Evolutionary conservation across 1,139 yeast species (phyloP).

Genomic region (Eremothecium sinecaudum): DNA sequence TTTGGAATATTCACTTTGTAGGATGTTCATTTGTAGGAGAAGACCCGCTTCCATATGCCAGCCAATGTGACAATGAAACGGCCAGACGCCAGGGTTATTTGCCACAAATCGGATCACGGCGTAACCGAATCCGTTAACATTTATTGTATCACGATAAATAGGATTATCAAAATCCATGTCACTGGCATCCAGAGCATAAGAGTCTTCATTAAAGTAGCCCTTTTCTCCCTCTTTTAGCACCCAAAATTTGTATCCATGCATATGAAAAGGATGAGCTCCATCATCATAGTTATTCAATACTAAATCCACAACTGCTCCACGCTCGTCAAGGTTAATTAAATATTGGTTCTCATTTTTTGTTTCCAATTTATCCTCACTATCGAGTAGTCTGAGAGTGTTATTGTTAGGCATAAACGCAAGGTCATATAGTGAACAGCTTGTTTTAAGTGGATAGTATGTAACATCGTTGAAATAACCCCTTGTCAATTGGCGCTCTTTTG

Average conservation of each 20-base stretch:
- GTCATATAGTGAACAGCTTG: slow-evolving; percentile 35
- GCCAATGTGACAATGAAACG: slow-evolving; percentile 69
- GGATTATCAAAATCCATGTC: slow-evolving; percentile 45
- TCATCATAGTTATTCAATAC: slow-evolving; percentile 65
- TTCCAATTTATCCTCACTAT: slow-evolving; percentile 10
- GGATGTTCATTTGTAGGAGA: slow-evolving; percentile 19
- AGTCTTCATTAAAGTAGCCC: slow-evolving; percentile 36
- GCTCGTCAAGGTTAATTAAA: slow-evolving; percentile 42
- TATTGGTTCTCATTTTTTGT: slow-evolving; percentile 42
- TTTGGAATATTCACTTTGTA: slow-evolving; percentile 17
- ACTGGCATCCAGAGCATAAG: slow-evolving; percentile 35
- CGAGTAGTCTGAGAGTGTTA: slow-evolving; percentile 27
- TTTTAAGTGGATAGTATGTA: slow-evolving; percentile 37
- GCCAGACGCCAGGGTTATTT: slow-evolving; percentile 72
- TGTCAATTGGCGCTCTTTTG: slow-evolving; percentile 39
- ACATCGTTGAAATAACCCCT: slow-evolving; percentile 45
- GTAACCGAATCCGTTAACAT: slow-evolving; percentile 51
- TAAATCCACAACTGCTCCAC: slow-evolving; percentile 54
- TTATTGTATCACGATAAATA: slow-evolving; percentile 51
- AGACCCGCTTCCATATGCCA: slow-evolving; percentile 44
- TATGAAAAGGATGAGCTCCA: slow-evolving; percentile 80
- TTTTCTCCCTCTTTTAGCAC: slow-evolving; percentile 44
- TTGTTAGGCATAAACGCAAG: slow-evolving; percentile 21
- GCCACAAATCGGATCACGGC: slow-evolving; percentile 49
- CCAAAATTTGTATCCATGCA: slow-evolving; percentile 78